Evolutionary conservation across 371 early-diverging fungal genomes (phyloP).

Genomic region (Zancudomyces culisetae): DNA sequence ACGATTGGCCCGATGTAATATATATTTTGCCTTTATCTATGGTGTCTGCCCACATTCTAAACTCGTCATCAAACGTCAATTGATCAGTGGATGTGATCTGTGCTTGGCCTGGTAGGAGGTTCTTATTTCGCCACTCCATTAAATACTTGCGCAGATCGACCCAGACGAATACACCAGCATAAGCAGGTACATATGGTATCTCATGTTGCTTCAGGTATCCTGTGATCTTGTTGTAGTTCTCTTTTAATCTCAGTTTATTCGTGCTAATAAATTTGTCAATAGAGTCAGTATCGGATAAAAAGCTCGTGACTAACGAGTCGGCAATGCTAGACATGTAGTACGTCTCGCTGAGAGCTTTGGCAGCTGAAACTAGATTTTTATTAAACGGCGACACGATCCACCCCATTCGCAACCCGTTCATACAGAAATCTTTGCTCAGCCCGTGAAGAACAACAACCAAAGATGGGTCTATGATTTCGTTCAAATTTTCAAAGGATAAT

Average conservation of each 20-base stretch:
- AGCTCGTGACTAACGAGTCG: slow-evolving; percentile 30
- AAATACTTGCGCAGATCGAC: slow-evolving; percentile 25
- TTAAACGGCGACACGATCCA: slow-evolving; percentile 44
- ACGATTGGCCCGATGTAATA: slow-evolving; percentile 39
- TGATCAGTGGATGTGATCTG: slow-evolving; percentile 11
- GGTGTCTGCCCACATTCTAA: slow-evolving; percentile 18
- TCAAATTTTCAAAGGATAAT: slow-evolving; percentile 30
- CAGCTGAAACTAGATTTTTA: slow-evolving; percentile 18
- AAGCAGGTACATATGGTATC: slow-evolving; percentile 32
- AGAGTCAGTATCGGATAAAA: slow-evolving; percentile 33
- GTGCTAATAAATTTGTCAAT: slow-evolving; percentile 34
- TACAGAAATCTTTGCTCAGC: slow-evolving; percentile 55
- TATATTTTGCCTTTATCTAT: slow-evolving; percentile 32
- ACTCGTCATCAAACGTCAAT: slow-evolving; percentile 21
- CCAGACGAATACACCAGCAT: slow-evolving; percentile 50
- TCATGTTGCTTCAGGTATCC: slow-evolving; percentile 22
- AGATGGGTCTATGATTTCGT: slow-evolving; percentile 35
- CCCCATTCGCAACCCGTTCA: slow-evolving; percentile 49
- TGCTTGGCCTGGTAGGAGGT: slow-evolving; percentile 5
- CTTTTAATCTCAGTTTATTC: slow-evolving; percentile 34
- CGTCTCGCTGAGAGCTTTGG: slow-evolving; percentile 29
- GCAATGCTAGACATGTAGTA: slow-evolving; percentile 32
- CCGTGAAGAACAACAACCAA: slow-evolving; percentile 52
- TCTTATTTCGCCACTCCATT: slow-evolving; percentile 8
- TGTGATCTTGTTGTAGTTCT: slow-evolving; percentile 24